These are phyloP conservation scores for Mycena citricolor DNA, from an alignment of 1,284 basidiomycete species.

Conservation along the genomic window DNA sequence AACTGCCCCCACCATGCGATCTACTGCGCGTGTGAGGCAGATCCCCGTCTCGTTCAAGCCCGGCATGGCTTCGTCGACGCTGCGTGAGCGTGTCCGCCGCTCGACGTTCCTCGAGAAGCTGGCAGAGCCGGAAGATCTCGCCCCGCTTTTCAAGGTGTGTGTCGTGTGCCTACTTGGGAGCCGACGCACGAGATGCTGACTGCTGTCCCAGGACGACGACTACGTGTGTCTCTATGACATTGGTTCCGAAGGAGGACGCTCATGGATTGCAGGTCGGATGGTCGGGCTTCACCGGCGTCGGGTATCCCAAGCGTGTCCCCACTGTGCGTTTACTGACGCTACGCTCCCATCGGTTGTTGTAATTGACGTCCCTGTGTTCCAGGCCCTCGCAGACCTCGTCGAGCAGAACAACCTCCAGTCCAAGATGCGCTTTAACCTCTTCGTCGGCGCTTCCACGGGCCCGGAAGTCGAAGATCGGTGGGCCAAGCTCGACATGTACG, in stretches of 20 bases:
- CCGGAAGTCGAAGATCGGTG: slow-evolving; percentile 50
- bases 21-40: slow-evolving; percentile 8
- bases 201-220: slow-evolving; percentile 38
- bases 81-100: slow-evolving; percentile 42
- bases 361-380: neutral
- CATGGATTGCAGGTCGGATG: slow-evolving; percentile 42
- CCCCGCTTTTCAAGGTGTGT: slow-evolving; percentile 44
- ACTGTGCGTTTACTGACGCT: slow-evolving; percentile 31
- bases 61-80: slow-evolving; percentile 31
- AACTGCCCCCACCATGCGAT: slow-evolving; percentile 19
- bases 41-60: slow-evolving; percentile 12
- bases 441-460: slow-evolving; percentile 50
- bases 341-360: neutral
- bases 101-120: slow-evolving; percentile 40
- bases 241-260: too few species aligned
- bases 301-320: slow-evolving; percentile 49
- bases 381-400: slow-evolving; percentile 51
- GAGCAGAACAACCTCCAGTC: slow-evolving; percentile 44
- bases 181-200: neutral
- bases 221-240: slow-evolving; percentile 34
- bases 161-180: neutral
- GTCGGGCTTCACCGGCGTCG: slow-evolving; percentile 51
- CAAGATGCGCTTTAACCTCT: slow-evolving; percentile 50
- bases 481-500: slow-evolving; percentile 45
- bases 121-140: slow-evolving; percentile 39